Evolutionary conservation across 2,329 filamentous ascomycete species (phyloP).

Genomic region (Xylariaceae sp.): DNA sequence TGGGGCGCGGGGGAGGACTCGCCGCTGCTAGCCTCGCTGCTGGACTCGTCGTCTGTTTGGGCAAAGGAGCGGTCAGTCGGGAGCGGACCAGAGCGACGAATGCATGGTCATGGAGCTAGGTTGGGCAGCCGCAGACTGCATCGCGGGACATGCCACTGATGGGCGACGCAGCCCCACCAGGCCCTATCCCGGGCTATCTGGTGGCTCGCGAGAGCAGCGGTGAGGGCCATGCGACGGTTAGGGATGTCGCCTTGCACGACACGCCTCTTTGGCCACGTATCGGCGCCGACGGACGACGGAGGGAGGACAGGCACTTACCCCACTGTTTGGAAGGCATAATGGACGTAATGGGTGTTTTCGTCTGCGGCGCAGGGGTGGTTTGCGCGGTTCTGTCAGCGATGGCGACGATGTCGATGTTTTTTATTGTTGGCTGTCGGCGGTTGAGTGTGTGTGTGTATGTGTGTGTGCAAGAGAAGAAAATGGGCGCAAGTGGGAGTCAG

Average conservation of each 20-base stretch:
- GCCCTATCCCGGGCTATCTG: conserved; percentile 9
- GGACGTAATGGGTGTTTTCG: not conserved
- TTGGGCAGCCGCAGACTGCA: conserved; percentile 10
- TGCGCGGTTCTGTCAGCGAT: not conserved
- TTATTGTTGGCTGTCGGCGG: not conserved
- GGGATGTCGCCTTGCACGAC: too few relatives aligned
- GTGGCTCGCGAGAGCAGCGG: conserved; percentile 2
- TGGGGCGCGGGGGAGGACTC: conserved; percentile 39
- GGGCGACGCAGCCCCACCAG: conserved; percentile 16
- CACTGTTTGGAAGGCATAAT: conserved; percentile 40
- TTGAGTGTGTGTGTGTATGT: too few relatives aligned
- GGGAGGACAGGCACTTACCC: conserved; percentile 35
- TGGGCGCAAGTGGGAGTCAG: not conserved
- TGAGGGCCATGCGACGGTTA: conserved; percentile 12
- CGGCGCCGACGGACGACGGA: not conserved
- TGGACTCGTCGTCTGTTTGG: conserved; percentile 36
- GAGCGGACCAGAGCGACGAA: conserved; percentile 13
- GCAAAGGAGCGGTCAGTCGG: conserved; percentile 24
- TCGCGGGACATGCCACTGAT: conserved; percentile 6
- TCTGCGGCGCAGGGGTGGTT: not conserved
- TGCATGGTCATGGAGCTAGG: conserved; percentile 9
- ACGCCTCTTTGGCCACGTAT: conserved; percentile 1
- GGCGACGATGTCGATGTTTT: not conserved
- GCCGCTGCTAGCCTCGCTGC: conserved; percentile 35
- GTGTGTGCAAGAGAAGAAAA: not conserved